Base-by-base conservation (phyloP, 257 asterid species). In the Rubia yunnanensis region DNA sequence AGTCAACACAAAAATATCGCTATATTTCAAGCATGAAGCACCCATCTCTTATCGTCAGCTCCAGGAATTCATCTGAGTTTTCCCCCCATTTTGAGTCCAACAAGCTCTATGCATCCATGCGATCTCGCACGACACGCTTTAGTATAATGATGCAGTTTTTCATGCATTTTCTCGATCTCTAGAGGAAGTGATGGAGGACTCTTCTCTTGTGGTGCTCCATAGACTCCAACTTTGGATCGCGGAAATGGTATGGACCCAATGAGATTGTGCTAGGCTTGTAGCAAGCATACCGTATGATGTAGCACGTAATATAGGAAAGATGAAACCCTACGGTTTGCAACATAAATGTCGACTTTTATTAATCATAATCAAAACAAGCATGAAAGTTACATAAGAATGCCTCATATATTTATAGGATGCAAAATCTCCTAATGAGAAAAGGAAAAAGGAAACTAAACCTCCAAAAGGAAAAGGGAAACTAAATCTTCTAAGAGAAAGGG, bases 201-300 rank as follows among this genome's bases (percentile, higher is more conserved):
- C 88, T 77, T 22, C 48, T 76, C 71, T 27, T 56, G 62, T 56
- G 62, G 20, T 22, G 8, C 11, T 56, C 62, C 62, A 56, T 56
- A 15, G 74, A 67, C 56, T 10, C 58, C 63, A 80, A 44, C 64
- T 56, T 22, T 3, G 9, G 31, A 2, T 44, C 5, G 9, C 67
- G 72, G 39, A 71, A 55, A 52, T 82, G 88, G 41, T 85, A 85
- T 28, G 91, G 88, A 1, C 91, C 88, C 1, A 85, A 60, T 1
- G 88, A 85, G 52, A 80, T 78, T 6, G 56, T 68, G 36, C 65
- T 82, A 6, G 91, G 91, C 44, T 36, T 63, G 78, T 82, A 82
- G 10, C 48, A 39, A 17, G 48, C 48, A 1, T 39, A 5, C n/a
- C n/a, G n/a, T n/a, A n/a, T n/a, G n/a, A n/a, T n/a, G n/a, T n/a